Conservation (phyloP, 352 stramenopile genomes). For the Globisporangium alternatum region DNA sequence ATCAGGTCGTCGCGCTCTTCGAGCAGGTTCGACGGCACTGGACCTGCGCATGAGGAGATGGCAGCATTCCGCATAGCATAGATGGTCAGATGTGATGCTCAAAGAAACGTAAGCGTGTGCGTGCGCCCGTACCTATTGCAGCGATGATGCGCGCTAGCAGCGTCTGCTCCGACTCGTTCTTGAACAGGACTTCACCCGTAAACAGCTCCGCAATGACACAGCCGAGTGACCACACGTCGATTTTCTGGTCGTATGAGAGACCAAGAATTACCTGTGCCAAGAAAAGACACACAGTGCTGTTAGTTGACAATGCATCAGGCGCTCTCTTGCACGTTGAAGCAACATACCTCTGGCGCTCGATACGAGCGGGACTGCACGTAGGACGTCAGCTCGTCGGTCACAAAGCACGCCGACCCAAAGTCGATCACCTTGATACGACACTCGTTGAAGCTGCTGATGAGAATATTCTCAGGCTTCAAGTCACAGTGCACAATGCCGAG, state of each 20-base stretch:
- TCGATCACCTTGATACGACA: constrained; percentile 97
- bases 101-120: background rate
- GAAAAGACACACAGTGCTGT: background rate
- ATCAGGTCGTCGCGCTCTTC: constrained; percentile 42
- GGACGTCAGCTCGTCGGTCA: constrained; percentile 92
- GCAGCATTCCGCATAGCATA: background rate
- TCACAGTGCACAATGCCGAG: constrained; percentile 97
- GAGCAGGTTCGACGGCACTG: constrained; percentile 63
- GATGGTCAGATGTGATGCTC: background rate
- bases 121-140: constrained; percentile 45
- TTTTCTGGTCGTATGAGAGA: constrained; percentile 85
- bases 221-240: constrained; percentile 89
- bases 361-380: constrained; percentile 99
- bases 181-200: constrained; percentile 86
- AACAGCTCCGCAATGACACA: constrained; percentile 88
- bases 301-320: constrained; percentile 29
- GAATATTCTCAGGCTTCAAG: constrained; percentile 99
- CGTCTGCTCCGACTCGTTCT: constrained; percentile 85
- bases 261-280: constrained; percentile 91
- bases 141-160: constrained; percentile 92
- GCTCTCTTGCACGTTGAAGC: constrained; percentile 21
- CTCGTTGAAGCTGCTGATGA: constrained; percentile 83
- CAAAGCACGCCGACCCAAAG: constrained; percentile 97
- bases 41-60: constrained; percentile 26
- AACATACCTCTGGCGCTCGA: constrained; percentile 91